A percentile compares a stretch with the other conserved stretches of the same genome.
Conservation (phyloP, 75 land plant species). For the Cupressus sempervirens region DNA sequence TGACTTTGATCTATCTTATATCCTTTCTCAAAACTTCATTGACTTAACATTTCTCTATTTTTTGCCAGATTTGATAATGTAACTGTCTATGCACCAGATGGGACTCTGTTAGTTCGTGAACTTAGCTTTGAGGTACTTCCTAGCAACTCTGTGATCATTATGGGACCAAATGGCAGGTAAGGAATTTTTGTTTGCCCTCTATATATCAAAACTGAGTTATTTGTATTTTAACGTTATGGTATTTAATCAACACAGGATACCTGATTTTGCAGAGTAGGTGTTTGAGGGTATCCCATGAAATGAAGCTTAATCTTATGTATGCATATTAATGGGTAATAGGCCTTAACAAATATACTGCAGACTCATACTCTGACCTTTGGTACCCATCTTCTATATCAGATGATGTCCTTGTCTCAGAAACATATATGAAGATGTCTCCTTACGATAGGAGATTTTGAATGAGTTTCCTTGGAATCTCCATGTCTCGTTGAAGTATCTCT, state of each 20-base stretch:
- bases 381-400: too few species aligned
- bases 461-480: too few species aligned
- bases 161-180: constrained; percentile 52
- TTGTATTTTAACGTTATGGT: neutral
- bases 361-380: too few species aligned
- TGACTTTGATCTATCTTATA: neutral
- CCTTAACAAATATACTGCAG: neutral
- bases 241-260: neutral
- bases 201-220: neutral
- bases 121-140: constrained; percentile 38
- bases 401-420: too few species aligned
- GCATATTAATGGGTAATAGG: neutral
- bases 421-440: too few species aligned
- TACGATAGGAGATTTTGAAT: too few species aligned
- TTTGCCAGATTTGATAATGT: constrained; percentile 38
- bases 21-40: neutral
- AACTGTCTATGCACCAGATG: constrained; percentile 39
- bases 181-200: neutral
- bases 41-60: constrained; percentile 7
- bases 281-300: neutral
- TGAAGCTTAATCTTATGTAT: neutral
- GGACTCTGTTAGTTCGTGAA: constrained; percentile 33
- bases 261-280: neutral
- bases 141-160: constrained; percentile 36
- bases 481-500: too few species aligned